Conservation (phyloP, 2,329 filamentous ascomycete species). For the Penicillium nordicum region DNA sequence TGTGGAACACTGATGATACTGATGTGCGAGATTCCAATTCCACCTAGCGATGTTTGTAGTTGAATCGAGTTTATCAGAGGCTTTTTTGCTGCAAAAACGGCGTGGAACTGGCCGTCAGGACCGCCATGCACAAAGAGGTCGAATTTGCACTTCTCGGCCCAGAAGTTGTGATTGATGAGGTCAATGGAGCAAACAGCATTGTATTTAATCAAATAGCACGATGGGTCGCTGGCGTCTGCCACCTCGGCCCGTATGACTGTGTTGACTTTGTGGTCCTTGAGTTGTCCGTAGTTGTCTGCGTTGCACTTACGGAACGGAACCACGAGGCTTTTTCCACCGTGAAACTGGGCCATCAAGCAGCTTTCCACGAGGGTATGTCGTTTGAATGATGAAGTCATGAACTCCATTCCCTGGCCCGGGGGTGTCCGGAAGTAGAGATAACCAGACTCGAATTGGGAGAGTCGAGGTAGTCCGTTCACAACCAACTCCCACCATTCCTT, state of each 20-base stretch:
- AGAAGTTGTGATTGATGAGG: conserved; percentile 29
- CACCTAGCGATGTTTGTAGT: conserved; percentile 9
- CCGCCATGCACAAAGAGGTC: conserved; percentile 29
- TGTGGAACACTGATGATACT: conserved; percentile 24
- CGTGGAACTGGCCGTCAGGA: conserved; percentile 25
- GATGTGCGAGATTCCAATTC: conserved; percentile 20
- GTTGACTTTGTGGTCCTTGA: conserved; percentile 30
- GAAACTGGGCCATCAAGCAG: conserved; percentile 32
- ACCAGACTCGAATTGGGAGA: conserved; percentile 24
- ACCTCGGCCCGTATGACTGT: conserved; percentile 12
- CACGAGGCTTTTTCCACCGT: conserved; percentile 20
- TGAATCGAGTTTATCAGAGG: conserved; percentile 18
- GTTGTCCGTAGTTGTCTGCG: conserved; percentile 26
- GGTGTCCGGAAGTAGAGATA: conserved; percentile 31
- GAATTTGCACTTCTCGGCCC: conserved; percentile 31
- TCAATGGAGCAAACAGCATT: conserved; percentile 29
- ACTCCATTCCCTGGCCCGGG: conserved; percentile 26
- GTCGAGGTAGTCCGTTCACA: conserved; percentile 29
- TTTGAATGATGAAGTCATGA: conserved; percentile 27
- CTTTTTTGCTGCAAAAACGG: conserved; percentile 13
- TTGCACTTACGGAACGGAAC: conserved; percentile 29
- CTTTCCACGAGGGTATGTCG: conserved; percentile 26
- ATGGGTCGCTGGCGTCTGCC: neutral
- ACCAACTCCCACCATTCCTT: conserved; percentile 29
- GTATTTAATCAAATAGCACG: conserved; percentile 17